Conservation (phyloP, 495 filamentous ascomycete species). For the Podospora pseudopauciseta region DNA sequence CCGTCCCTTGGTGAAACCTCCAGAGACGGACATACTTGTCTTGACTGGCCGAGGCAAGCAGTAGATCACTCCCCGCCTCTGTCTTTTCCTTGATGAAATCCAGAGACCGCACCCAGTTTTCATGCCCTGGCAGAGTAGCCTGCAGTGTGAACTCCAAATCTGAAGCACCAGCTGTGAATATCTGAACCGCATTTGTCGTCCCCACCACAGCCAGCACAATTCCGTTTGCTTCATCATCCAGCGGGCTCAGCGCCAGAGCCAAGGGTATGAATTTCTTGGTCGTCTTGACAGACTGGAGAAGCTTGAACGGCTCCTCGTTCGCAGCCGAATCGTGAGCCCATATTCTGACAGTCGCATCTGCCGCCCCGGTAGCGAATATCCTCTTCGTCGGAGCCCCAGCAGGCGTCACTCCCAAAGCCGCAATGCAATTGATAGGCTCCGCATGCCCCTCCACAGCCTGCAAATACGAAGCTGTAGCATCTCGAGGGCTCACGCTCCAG, state of each 20-base stretch:
- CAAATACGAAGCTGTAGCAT: constrained; percentile 35
- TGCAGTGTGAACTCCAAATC: constrained; percentile 60
- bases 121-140: constrained; percentile 82
- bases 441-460: constrained; percentile 59
- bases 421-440: constrained; percentile 75
- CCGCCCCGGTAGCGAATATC: constrained; percentile 65
- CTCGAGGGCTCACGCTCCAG: constrained; percentile 53
- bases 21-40: constrained; percentile 96
- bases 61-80: constrained; percentile 55
- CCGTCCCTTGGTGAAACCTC: constrained; percentile 70
- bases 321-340: constrained; percentile 55
- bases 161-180: constrained; percentile 58
- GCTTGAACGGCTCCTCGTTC: constrained; percentile 31
- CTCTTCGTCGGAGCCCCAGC: constrained; percentile 21
- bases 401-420: constrained; percentile 45
- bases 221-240: constrained; percentile 48
- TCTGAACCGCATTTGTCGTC: constrained; percentile 70
- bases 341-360: constrained; percentile 78
- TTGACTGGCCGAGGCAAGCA: constrained; percentile 91
- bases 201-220: constrained; percentile 76
- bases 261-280: constrained; percentile 78
- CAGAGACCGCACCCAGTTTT: constrained; percentile 89
- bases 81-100: constrained; percentile 65
- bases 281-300: constrained; percentile 69
- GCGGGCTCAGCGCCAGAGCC: constrained; percentile 59